Conservation (phyloP, 345 rosid species). For the Acer campestre region DNA sequence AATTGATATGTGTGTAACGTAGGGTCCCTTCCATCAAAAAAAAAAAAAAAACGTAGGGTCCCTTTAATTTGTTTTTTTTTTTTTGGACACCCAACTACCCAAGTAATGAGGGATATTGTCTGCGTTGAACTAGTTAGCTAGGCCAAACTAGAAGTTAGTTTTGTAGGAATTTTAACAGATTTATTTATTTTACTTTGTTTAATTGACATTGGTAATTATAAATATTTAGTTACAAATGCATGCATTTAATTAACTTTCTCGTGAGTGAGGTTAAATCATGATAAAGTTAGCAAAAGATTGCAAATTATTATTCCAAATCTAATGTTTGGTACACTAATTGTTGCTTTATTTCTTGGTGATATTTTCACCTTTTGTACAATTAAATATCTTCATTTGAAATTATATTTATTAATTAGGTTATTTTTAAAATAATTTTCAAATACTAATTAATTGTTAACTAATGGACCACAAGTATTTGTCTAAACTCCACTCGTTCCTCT, state of each 20-base stretch:
- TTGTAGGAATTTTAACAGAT: not conserved
- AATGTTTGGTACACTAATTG: not conserved
- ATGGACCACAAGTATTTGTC: too few relatives aligned
- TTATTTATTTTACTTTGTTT: not conserved
- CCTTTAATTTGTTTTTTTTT: not conserved
- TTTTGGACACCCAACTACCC: not conserved
- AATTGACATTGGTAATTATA: not conserved
- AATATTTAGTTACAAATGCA: not conserved
- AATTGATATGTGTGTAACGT: too few relatives aligned
- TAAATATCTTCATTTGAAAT: too few relatives aligned
- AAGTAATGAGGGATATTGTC: not conserved
- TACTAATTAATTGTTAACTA: too few relatives aligned
- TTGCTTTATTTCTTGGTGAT: not conserved
- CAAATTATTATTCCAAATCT: not conserved
- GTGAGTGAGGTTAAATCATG: conserved; percentile 1
- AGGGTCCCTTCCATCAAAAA: not conserved
- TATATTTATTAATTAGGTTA: too few relatives aligned
- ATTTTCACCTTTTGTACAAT: not conserved
- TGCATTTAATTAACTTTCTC: not conserved
- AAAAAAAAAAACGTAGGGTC: not conserved
- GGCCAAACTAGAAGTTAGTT: not conserved
- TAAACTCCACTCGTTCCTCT: too few relatives aligned
- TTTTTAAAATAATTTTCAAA: too few relatives aligned
- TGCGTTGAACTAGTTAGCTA: not conserved
- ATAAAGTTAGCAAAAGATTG: not conserved